A percentile compares a stretch with the other conserved stretches of the same genome.
Evolutionary conservation across 176 grass and related monocot genomes (phyloP).

Genomic region (Phoenix dactylifera): DNA sequence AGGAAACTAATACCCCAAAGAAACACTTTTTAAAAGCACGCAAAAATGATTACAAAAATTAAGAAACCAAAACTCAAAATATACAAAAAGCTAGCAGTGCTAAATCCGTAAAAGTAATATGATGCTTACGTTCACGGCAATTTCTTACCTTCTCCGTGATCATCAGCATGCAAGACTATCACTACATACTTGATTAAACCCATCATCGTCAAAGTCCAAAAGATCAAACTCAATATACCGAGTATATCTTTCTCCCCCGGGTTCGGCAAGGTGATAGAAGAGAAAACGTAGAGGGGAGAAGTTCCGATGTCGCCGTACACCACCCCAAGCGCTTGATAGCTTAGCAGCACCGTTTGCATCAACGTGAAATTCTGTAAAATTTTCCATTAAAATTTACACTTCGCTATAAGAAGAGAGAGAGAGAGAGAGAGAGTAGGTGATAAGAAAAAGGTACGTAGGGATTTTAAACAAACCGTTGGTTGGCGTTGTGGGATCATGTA

Average conservation of each 20-base stretch:
- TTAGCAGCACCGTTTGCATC: conserved; percentile 35
- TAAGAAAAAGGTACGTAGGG: background rate
- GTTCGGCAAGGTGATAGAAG: conserved; percentile 37
- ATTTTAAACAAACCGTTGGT: conserved; percentile 18
- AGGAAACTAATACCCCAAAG: too few relatives aligned
- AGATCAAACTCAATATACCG: conserved; percentile 55
- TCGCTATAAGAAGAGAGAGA: background rate
- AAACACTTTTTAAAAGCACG: too few relatives aligned
- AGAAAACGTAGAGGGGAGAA: conserved; percentile 66
- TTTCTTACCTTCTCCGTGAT: conserved; percentile 64
- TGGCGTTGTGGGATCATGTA: conserved; percentile 42
- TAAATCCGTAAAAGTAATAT: too few relatives aligned
- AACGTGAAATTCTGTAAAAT: conserved; percentile 32
- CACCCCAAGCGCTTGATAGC: conserved; percentile 61
- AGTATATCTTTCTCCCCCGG: conserved; percentile 32
- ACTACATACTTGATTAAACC: conserved; percentile 62
- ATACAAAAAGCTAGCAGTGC: too few relatives aligned
- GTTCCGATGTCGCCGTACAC: conserved; percentile 77
- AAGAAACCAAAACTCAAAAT: too few relatives aligned
- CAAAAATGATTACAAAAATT: too few relatives aligned
- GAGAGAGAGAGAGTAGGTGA: too few relatives aligned
- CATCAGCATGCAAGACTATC: conserved; percentile 54
- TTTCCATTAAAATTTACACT: background rate
- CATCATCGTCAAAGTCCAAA: conserved; percentile 72
- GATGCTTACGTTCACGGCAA: too few relatives aligned